Evolutionary conservation across 176 grass and related monocot genomes (phyloP), one percentile per base, ranked within the genome.

Genomic region (Elaeis guineensis): DNA sequence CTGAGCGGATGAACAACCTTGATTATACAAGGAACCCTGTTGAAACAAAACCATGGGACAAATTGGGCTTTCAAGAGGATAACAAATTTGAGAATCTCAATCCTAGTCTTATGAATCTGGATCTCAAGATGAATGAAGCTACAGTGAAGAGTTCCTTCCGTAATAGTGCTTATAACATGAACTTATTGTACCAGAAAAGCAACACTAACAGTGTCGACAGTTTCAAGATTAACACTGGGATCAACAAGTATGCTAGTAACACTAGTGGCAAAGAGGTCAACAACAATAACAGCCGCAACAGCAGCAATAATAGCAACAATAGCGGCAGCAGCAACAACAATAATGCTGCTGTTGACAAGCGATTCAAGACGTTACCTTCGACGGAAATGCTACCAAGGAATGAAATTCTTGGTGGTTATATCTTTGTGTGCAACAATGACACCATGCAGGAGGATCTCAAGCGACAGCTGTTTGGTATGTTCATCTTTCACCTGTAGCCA

Each of bases 381-480:
- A 85, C 85, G 55, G 93, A 97, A 76, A 97, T 97, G 87, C 76
- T 97, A 11, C 93, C 93, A 5, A 91, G 87, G 75, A 97, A 97
- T 76, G 93, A 91, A 68, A 78, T 97, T 72, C 85, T 97, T 68
- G 93, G 93, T 70, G 93, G 93, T 25, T 97, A 97, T 70, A 91
- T 97, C 54, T 97, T 97, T 78, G 93, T 97, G 25, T 97, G 93
- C 83, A 97, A 97, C 75, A 97, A 97, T 57, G 93, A 97, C 61
- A 97, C 93, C 25, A 97, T 97, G 93, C 93, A 88, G 69, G 93
- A 97, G 72, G 93, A 97, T 89, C 87, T 97, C 57, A 97, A 91
- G 66, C 78, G 93, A 64, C 93, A 91, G 68, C 84, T 97, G 63
- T 97, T 97, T 80, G 93, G 93, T 97, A 83, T 61, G 72, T 77